A percentile compares a stretch with the other conserved stretches of the same genome.
Evolutionary conservation across 179 eudicot species (phyloP).

Genomic region (Beta lomatogona): DNA sequence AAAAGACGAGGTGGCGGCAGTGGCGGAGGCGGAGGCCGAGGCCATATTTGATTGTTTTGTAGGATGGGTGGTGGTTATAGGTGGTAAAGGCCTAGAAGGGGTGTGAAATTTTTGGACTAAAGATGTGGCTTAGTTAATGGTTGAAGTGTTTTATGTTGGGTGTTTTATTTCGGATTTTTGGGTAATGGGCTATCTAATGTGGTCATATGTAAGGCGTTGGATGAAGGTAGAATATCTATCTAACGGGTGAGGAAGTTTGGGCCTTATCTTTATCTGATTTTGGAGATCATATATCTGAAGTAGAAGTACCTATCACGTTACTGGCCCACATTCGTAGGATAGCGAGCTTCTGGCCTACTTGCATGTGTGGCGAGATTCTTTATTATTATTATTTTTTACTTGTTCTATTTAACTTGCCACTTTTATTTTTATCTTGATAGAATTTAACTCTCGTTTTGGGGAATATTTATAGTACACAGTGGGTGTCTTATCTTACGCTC

Average conservation of each 20-base stretch:
- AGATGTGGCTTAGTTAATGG: conserved; percentile 2
- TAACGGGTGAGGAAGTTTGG: conserved; percentile 46
- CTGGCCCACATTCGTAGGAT: background rate
- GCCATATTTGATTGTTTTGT: conserved; percentile 33
- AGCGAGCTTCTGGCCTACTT: background rate
- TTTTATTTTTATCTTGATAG: too few species aligned
- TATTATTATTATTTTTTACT: too few species aligned
- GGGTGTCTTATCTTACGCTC: too few species aligned
- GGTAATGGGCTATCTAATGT: conserved; percentile 44
- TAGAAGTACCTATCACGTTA: background rate
- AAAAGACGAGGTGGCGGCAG: conserved; percentile 73
- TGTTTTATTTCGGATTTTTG: conserved; percentile 23
- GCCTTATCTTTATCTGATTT: conserved; percentile 72
- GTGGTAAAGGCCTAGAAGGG: background rate
- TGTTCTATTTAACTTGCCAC: too few species aligned
- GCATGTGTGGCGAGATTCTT: too few species aligned
- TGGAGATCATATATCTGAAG: conserved; percentile 8
- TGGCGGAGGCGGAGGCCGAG: conserved; percentile 33
- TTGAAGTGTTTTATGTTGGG: conserved; percentile 26
- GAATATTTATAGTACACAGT: too few species aligned
- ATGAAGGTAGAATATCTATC: conserved; percentile 60
- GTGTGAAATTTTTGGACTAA: background rate
- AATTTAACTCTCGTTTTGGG: too few species aligned
- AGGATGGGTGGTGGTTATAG: background rate
- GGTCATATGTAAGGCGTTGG: conserved; percentile 48